Evolutionary conservation across 805 yeast species (phyloP).

Genomic region (Teunomyces atbi): DNA sequence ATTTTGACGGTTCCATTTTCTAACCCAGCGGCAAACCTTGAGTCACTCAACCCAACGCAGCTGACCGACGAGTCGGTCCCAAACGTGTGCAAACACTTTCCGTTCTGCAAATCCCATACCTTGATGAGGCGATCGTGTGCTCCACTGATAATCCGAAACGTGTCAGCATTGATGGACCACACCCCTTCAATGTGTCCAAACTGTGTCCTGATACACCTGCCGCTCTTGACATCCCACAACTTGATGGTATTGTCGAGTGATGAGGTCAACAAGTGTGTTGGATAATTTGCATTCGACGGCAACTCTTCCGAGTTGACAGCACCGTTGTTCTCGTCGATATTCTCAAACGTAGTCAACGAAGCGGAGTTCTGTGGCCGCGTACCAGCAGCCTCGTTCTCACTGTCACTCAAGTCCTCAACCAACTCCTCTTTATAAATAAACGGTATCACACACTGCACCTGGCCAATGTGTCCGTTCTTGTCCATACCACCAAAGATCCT

Average conservation of each 20-base stretch:
- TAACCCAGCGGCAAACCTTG: conserved; percentile 85
- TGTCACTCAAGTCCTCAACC: conserved; percentile 45
- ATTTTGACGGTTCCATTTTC: conserved; percentile 86
- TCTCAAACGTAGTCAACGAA: background rate
- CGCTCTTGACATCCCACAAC: conserved; percentile 85
- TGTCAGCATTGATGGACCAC: conserved; percentile 95
- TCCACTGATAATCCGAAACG: conserved; percentile 90
- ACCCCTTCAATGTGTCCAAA: conserved; percentile 99
- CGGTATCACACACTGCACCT: conserved; percentile 90
- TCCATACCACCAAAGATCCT: conserved; percentile 74
- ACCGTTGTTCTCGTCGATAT: background rate
- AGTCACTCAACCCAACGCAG: conserved; percentile 85
- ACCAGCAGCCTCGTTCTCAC: conserved; percentile 29
- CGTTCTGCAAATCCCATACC: conserved; percentile 95
- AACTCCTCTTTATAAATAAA: conserved; percentile 65
- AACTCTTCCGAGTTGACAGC: conserved; percentile 6
- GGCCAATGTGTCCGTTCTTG: conserved; percentile 85
- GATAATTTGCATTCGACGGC: conserved; percentile 41
- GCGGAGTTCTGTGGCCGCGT: background rate
- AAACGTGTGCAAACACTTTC: conserved; percentile 91
- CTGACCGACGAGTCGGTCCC: conserved; percentile 60
- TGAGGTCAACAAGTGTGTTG: conserved; percentile 82
- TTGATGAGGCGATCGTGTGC: conserved; percentile 88
- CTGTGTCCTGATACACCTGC: conserved; percentile 87
- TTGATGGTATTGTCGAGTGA: conserved; percentile 92